phyloP scores from a whole-genome alignment of 345 rosid genomes.

The Dovyalis caffra region DNA sequence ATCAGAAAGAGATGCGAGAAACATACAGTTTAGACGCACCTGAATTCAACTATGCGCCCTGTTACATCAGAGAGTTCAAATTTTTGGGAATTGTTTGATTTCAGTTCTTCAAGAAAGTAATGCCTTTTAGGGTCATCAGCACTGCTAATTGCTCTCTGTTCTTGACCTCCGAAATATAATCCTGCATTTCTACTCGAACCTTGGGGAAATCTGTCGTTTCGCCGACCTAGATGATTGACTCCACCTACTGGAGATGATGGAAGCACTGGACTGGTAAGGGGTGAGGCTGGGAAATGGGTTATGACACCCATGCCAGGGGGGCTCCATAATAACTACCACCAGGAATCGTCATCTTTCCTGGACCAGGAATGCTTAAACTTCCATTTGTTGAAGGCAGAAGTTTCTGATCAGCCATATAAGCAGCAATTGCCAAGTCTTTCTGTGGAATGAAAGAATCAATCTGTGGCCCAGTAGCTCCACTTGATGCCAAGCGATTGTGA shows the following conservation, averaged over 20 bases:
- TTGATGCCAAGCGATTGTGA: slow-evolving; percentile 42
- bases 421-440: slow-evolving; percentile 39
- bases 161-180: slow-evolving; percentile 76
- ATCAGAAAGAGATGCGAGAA: slow-evolving; percentile 14
- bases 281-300: slow-evolving; percentile 59
- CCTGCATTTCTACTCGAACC: slow-evolving; percentile 55
- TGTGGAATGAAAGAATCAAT: slow-evolving; percentile 41
- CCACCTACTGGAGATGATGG: slow-evolving; percentile 71
- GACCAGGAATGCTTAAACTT: slow-evolving; percentile 13
- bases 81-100: slow-evolving; percentile 71
- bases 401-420: slow-evolving; percentile 47
- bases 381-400: slow-evolving; percentile 46
- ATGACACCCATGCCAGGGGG: slow-evolving; percentile 58
- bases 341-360: slow-evolving; percentile 17
- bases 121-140: slow-evolving; percentile 58
- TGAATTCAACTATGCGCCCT: slow-evolving; percentile 89
- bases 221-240: slow-evolving; percentile 45
- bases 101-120: slow-evolving; percentile 89
- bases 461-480: slow-evolving; percentile 37
- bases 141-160: slow-evolving; percentile 55
- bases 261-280: slow-evolving; percentile 62
- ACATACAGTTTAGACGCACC: slow-evolving; percentile 42
- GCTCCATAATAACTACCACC: slow-evolving; percentile 49
- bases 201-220: slow-evolving; percentile 59
- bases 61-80: slow-evolving; percentile 81